Conservation (phyloP, 768 basidiomycete genomes). For the Boletus huronensis region DNA sequence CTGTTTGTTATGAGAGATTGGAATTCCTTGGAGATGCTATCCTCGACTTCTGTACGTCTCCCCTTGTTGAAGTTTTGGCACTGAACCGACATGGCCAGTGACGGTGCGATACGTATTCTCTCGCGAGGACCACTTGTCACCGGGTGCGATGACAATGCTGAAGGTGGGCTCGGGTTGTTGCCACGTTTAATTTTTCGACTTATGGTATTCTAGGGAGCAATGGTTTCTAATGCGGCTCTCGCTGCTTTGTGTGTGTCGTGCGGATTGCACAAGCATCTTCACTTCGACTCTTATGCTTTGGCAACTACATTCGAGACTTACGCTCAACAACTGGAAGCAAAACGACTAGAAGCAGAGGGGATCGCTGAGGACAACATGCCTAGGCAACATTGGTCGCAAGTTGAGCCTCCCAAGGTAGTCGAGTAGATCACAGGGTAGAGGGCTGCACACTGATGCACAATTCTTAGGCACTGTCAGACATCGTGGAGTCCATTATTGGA, state of each 20-base stretch:
- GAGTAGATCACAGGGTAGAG: not conserved
- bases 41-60: conserved; percentile 69
- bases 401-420: conserved; percentile 73
- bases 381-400: conserved; percentile 75
- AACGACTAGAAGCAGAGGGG: conserved; percentile 49
- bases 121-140: conserved; percentile 59
- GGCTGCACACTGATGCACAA: conserved; percentile 1
- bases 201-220: conserved; percentile 55
- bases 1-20: conserved; percentile 65
- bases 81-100: conserved; percentile 43
- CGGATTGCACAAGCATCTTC: conserved; percentile 60
- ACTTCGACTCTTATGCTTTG: conserved; percentile 53
- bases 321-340: conserved; percentile 42
- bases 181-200: not conserved
- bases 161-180: conserved; percentile 46
- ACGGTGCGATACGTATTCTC: conserved; percentile 68
- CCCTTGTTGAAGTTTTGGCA: not conserved
- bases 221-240: conserved; percentile 80
- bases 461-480: conserved; percentile 68
- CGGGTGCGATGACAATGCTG: conserved; percentile 74
- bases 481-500: conserved; percentile 77
- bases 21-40: conserved; percentile 88
- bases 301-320: conserved; percentile 53
- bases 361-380: conserved; percentile 47
- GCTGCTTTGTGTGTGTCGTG: conserved; percentile 72